Evolutionary conservation across 768 basidiomycete genomes (phyloP), one percentile per base, ranked within the genome.

Genomic region (Asterophora lycoperdoides): DNA sequence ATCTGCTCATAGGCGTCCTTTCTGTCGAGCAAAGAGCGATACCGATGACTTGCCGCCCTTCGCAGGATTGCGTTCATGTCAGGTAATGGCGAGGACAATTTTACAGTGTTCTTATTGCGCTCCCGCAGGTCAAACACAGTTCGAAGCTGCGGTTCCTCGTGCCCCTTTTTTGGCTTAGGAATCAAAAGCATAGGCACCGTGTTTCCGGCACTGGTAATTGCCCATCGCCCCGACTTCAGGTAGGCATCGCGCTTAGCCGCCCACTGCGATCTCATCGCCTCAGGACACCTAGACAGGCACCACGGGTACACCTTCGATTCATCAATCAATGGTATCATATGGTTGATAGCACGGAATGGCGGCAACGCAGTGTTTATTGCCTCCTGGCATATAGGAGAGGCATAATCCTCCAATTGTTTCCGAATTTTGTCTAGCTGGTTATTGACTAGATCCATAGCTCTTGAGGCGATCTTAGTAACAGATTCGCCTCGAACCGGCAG

Each of bases 1-100:
- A 65, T 62, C 40, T 74, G 71, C 48, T 75, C 69, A 55, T 70
- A 75, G 0, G 72, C 69, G 26, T 66, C 58, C 14, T 63, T 60
- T 29, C 60, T 40, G 46, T 74, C 71, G 0, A 73, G 48, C n/a
- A 64, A 66, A 67, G 43, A 13, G 23, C n/a, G n/a, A n/a, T n/a
- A n/a, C n/a, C n/a, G n/a, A 38, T 54, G 60, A 48, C 51, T 6
- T 45, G 60, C 51, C 49, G 60, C 58, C 7, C 52, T 48, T 10
- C 56, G 37, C 13, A 65, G 46, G 2, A 71, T 64, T 4, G 37
- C 52, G 6, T 67, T 56, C 1, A 59, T 57, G 7, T 61, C 59
- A 1, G 64, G 66, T 13, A 68, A 47, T 0, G 63, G 66, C 2
- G 63, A 57, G 3, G 62, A 49, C 37, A 62, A n/a, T 46, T 72